Evolutionary conservation across 306 rosid genomes (phyloP), one percentile per base, ranked within the genome.

Genomic region (Sicyos edulis): DNA sequence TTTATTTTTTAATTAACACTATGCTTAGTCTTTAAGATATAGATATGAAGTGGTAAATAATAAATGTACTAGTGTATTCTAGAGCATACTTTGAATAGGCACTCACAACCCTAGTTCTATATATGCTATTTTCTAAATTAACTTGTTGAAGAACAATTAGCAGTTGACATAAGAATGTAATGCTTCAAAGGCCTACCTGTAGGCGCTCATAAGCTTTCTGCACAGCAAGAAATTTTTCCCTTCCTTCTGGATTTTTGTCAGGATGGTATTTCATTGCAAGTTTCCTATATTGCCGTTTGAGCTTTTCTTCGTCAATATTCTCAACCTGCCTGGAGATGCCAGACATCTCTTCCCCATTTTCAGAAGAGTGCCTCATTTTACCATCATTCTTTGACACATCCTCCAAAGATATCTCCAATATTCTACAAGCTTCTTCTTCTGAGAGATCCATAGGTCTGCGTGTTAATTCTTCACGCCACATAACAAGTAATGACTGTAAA

Each of bases 381-480:
- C 82, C 89, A 79, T 82, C 85, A 78, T 86, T 89, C 59, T 70
- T 83, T 65, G 86, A 85, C 60, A 93, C 91, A 80, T 93, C 99
- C 63, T 93, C 97, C 70, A 84, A 76, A 74, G 97, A 87, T 82
- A 93, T 88, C 81, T 91, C 99, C 74, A 93, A 88, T 72, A 93
- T 93, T 83, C 85, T 93, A 83, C 99, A 91, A 74, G 99, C 99
- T 79, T 87, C 99, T 87, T 91, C 99, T 82, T 93, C 99, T 21
- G 99, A 93, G 68, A 93, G 95, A 82, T 93, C 99, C 99, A 93
- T 93, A 32, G 97, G 99, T 59, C 91, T 89, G 74, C 99, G 88
- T 53, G 99, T 93, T 82, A 93, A 84, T 82, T 93, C 99, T 87
- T 93, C 99, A 77, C 99, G 99, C 99, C 99, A 93, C 99, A 93